These are phyloP conservation scores for Austroboletus olivaceoglutinosus DNA, from an alignment of 1,284 basidiomycete genomes.

Conservation along the genomic window DNA sequence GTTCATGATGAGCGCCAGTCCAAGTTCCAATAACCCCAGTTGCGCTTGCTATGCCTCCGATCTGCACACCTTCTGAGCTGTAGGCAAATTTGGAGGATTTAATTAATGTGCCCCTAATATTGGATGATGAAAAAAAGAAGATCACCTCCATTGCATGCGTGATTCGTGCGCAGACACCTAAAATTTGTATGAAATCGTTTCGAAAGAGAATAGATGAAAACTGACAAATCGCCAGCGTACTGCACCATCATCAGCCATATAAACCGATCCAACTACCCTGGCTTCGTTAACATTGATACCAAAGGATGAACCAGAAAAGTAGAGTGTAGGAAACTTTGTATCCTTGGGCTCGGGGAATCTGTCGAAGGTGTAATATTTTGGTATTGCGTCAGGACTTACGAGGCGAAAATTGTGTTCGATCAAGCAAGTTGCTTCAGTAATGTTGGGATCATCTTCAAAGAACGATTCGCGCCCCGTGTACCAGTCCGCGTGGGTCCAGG, in stretches of 20 bases:
- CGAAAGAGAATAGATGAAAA: constrained; percentile 9
- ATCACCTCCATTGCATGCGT: constrained; percentile 56
- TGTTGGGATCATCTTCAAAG: too few relatives aligned
- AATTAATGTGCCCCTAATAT: too few relatives aligned
- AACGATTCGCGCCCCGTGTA: too few relatives aligned
- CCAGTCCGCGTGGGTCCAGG: too few relatives aligned
- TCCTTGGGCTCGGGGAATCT: constrained; percentile 25
- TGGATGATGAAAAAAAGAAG: neutral
- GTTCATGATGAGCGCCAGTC: constrained; percentile 58
- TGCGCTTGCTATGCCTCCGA: constrained; percentile 60
- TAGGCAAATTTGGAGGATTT: constrained; percentile 18
- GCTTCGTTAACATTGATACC: constrained; percentile 46
- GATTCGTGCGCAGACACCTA: constrained; percentile 52
- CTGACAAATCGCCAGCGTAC: constrained; percentile 67
- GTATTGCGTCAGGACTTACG: constrained; percentile 35
- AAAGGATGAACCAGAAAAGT: constrained; percentile 52
- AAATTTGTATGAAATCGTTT: constrained; percentile 7
- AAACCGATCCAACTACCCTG: constrained; percentile 54
- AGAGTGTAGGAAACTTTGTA: constrained; percentile 45
- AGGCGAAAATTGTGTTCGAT: constrained; percentile 57
- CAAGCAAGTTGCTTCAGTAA: constrained; percentile 62
- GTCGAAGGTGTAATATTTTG: constrained; percentile 22
- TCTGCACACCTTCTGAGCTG: constrained; percentile 61
- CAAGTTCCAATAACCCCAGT: constrained; percentile 64
- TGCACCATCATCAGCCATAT: constrained; percentile 50